These are phyloP conservation scores for Cantharellus anzutake DNA, from an alignment of 768 basidiomycete genomes.

Conservation along the genomic window DNA sequence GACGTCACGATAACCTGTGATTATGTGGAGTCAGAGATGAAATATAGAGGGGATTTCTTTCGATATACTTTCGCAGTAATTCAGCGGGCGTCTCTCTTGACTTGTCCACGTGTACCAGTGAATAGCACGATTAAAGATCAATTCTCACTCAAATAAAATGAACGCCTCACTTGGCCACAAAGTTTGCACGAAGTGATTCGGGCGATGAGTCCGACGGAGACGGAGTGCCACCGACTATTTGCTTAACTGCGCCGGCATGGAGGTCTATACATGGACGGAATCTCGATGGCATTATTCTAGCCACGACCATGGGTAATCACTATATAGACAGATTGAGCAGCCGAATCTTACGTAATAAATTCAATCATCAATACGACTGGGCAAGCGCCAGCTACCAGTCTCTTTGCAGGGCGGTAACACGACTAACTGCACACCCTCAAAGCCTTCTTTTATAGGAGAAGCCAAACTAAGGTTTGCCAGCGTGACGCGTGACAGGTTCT, in stretches of 20 bases:
- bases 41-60: not conserved
- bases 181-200: constrained; percentile 60
- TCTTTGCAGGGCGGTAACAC: too few relatives aligned
- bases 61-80: constrained; percentile 55
- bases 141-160: not conserved
- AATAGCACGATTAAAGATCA: not conserved
- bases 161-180: constrained; percentile 41
- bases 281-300: not conserved
- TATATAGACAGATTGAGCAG: too few relatives aligned
- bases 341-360: too few relatives aligned
- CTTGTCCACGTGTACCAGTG: not conserved
- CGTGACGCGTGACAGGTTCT: too few relatives aligned
- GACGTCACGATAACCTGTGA: constrained; percentile 91
- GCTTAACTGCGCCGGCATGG: constrained; percentile 89
- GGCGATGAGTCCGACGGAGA: constrained; percentile 58
- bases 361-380: too few relatives aligned
- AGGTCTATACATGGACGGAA: constrained; percentile 96
- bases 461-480: too few relatives aligned
- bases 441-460: too few relatives aligned
- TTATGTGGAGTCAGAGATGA: not conserved
- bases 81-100: constrained; percentile 54
- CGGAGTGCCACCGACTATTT: constrained; percentile 94
- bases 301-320: too few relatives aligned
- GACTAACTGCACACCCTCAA: too few relatives aligned
- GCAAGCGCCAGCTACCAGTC: too few relatives aligned